phyloP scores from a whole-genome alignment of 1,139 yeast species.

The Pichia norvegensis region DNA sequence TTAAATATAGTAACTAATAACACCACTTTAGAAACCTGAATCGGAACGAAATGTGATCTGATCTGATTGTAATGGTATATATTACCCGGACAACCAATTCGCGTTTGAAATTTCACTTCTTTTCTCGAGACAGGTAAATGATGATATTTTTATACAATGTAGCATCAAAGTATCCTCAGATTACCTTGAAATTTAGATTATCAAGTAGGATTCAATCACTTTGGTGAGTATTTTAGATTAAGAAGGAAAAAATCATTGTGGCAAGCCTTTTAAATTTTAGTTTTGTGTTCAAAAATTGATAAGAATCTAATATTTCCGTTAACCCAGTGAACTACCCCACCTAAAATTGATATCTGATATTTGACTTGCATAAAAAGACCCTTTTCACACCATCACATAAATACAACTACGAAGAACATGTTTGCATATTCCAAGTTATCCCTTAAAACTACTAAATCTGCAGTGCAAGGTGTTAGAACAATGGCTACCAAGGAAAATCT shows the following conservation, averaged over 20 bases:
- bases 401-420: slow-evolving; percentile 4
- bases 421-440: slow-evolving; percentile 6
- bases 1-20: background rate
- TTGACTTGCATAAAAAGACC: background rate
- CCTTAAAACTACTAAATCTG: background rate
- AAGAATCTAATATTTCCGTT: background rate
- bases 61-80: background rate
- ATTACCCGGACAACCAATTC: background rate
- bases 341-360: background rate
- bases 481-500: slow-evolving; percentile 24
- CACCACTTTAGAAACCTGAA: slow-evolving; percentile 6
- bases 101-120: background rate
- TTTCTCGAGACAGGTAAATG: background rate
- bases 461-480: slow-evolving; percentile 9
- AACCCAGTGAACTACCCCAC: slow-evolving; percentile 2
- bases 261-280: too few species aligned
- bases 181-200: too few species aligned
- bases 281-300: too few species aligned
- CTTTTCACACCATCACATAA: background rate
- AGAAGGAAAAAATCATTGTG: too few species aligned
- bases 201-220: background rate
- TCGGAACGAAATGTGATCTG: background rate
- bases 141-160: too few species aligned
- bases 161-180: too few species aligned
- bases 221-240: background rate